Base-by-base conservation (phyloP, 1,139 yeast species). In the Kluyveromyces sp. region DNA sequence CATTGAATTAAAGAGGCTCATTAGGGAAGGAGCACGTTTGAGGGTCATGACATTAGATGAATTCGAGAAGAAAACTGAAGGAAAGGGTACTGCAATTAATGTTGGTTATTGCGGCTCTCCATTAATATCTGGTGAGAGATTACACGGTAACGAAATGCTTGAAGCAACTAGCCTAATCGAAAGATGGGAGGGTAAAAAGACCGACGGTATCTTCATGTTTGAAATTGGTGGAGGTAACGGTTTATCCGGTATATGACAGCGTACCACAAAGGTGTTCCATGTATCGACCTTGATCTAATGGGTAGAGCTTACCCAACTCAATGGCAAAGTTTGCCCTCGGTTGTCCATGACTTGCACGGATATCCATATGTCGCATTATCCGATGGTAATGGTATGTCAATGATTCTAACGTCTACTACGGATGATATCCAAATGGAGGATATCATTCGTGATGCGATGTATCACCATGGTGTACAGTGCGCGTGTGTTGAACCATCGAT, bases 181-280 rank as follows among this genome's bases (percentile, higher is more conserved):
- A 31, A 59, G 63, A 27, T 66, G 59, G 50, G 53, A 59, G 25
- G 56, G 61, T 1, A 45, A 50, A 25, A 48, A 52, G 10, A 60
- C 67, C 4, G 65, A 66, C 40, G 64, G 65, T 3, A 64, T 69
- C 1, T 61, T 68, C 44, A 62, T 72, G 1, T 53, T 68, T 34
- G 75, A 71, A 54, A 69, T 71, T 44, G 77, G 77, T 4, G 77
- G 77, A 33, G 71, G 71, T 27, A 72, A 72, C 50, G 77, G 77
- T 3, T 60, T 73, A 45, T 65, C 63, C 47, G 68, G 68, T 8
- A 52, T 71, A 47, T 50, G 58, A 46, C 66, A 2, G 55, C 66
- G 3, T 53, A 63, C 15, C 53, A 61, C 44, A 53, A 67, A 41
- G 54, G 68, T 48, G 47, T 68, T 26, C 71, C 72, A 3, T 60